Base-by-base conservation (phyloP, 495 filamentous ascomycete species). In the Neurospora sp. region DNA sequence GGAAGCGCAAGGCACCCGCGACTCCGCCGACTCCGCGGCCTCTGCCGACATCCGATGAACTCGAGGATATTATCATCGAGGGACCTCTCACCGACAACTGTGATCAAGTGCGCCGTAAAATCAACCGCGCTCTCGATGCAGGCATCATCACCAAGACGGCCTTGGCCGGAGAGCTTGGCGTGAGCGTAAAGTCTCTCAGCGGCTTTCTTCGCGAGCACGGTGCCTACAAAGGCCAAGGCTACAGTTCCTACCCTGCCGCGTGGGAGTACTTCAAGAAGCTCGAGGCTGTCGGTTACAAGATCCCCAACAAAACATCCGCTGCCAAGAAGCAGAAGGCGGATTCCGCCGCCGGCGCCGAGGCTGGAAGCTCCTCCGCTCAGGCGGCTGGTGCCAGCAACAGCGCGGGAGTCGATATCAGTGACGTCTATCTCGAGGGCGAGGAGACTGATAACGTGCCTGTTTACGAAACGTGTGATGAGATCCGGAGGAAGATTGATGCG, bases 381-480 rank as follows among this genome's bases (percentile, higher is more conserved):
- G 49, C 72, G 18, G 8, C 42, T 41, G n/a, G 70, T 46, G 2
- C 27, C 41, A n/a, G 35, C 41, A 70, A 66, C 69, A 42, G 73
- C 74, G 75, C 74, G 23, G 23, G 74, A 46, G 27, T 78, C 23
- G 82, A 86, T 73, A 73, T 86, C 49, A 79, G 76, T 40, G 75
- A 75, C 41, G 75, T 88, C 18, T n/a, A 78, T 16, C 79, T 88
- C 1, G 74, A 77, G 0, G 84, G 84, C 39, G 86, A 88, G 73
- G 81, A 80, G 27, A 75, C 75, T 8, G 82, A 85, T 71, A 69
- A 38, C 1, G 85, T 90, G 3, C 77, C 78, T 6, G 78, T 90
- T 20, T 88, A 79, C 77, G 87, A 90, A 73, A 86, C 86, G 7
- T 90, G 87, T 76, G 86, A 90, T 75, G 87, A 88, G 74, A 76